Evolutionary conservation across 495 filamentous ascomycete species (phyloP).

Genomic region (Penicillium longicatenatum): DNA sequence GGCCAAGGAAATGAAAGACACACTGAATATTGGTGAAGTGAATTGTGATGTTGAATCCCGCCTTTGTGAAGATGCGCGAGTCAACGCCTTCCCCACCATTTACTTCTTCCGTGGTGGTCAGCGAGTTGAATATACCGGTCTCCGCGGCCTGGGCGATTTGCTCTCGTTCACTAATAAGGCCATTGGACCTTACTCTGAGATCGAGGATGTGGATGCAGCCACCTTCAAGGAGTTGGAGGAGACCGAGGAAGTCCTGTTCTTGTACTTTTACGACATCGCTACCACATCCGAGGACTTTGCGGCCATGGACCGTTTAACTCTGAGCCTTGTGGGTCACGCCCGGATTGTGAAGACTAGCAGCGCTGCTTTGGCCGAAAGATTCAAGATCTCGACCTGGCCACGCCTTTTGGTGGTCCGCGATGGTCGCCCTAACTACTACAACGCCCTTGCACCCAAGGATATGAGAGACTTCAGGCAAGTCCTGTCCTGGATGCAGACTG

Average conservation of each 20-base stretch:
- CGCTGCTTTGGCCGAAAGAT: slow-evolving; percentile 68
- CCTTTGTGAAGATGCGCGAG: slow-evolving; percentile 84
- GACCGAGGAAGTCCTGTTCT: slow-evolving; percentile 91
- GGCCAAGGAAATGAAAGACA: slow-evolving; percentile 82
- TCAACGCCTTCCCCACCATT: slow-evolving; percentile 83
- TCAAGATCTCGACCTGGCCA: slow-evolving; percentile 95
- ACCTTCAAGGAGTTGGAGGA: slow-evolving; percentile 84
- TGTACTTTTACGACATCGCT: slow-evolving; percentile 96
- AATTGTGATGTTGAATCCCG: slow-evolving; percentile 85
- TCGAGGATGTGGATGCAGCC: slow-evolving; percentile 75
- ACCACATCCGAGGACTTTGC: slow-evolving; percentile 89
- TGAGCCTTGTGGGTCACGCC: slow-evolving; percentile 87
- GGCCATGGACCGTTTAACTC: slow-evolving; percentile 80
- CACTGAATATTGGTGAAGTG: slow-evolving; percentile 91
- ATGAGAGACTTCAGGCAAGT: slow-evolving; percentile 85
- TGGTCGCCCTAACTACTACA: slow-evolving; percentile 85
- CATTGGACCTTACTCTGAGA: slow-evolving; percentile 70
- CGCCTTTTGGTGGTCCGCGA: slow-evolving; percentile 87
- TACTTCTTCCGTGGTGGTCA: slow-evolving; percentile 93
- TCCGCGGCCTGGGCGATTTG: slow-evolving; percentile 90
- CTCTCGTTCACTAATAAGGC: slow-evolving; percentile 85
- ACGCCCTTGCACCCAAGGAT: slow-evolving; percentile 76
- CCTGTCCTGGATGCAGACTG: slow-evolving; percentile 88
- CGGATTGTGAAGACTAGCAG: slow-evolving; percentile 88
- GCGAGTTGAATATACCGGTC: slow-evolving; percentile 87